phyloP scores from a whole-genome alignment of 1,139 yeast species.

The Yamadazyma oceani region DNA sequence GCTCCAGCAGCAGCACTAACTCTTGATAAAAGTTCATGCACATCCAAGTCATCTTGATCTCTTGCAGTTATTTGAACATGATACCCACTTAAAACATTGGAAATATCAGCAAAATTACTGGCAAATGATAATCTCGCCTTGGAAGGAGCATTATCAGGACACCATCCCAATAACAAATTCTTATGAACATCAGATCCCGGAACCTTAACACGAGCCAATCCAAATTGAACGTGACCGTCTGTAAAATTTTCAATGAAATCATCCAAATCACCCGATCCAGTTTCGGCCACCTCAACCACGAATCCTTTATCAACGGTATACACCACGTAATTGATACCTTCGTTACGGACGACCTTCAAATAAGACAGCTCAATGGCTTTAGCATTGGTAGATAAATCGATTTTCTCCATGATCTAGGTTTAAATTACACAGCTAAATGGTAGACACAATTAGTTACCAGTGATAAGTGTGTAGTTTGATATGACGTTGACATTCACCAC shows the following conservation, averaged over 20 bases:
- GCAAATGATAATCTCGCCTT: slow-evolving; percentile 75
- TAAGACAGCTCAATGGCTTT: slow-evolving; percentile 62
- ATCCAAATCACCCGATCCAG: slow-evolving; percentile 64
- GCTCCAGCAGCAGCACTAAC: slow-evolving; percentile 96
- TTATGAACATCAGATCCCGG: slow-evolving; percentile 89
- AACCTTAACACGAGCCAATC: slow-evolving; percentile 82
- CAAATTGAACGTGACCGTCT: slow-evolving; percentile 89
- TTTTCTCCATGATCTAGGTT: slow-evolving; percentile 51
- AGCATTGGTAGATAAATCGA: slow-evolving; percentile 58
- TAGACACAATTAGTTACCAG: too few species aligned
- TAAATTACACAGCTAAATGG: too few species aligned
- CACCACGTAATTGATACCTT: slow-evolving; percentile 57
- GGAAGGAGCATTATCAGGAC: slow-evolving; percentile 83
- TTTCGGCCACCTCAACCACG: slow-evolving; percentile 55
- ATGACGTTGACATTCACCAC: too few species aligned
- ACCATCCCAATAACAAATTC: slow-evolving; percentile 87
- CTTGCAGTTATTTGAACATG: slow-evolving; percentile 98
- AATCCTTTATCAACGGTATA: slow-evolving; percentile 61
- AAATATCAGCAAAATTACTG: slow-evolving; percentile 70
- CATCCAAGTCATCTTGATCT: slow-evolving; percentile 85
- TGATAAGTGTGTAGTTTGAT: too few species aligned
- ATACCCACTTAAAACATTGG: slow-evolving; percentile 72
- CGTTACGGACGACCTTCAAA: slow-evolving; percentile 59
- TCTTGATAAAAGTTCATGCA: slow-evolving; percentile 69
- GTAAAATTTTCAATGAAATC: slow-evolving; percentile 82